phyloP scores from a whole-genome alignment of 805 yeast species.

The Millerozyma acaciae region DNA sequence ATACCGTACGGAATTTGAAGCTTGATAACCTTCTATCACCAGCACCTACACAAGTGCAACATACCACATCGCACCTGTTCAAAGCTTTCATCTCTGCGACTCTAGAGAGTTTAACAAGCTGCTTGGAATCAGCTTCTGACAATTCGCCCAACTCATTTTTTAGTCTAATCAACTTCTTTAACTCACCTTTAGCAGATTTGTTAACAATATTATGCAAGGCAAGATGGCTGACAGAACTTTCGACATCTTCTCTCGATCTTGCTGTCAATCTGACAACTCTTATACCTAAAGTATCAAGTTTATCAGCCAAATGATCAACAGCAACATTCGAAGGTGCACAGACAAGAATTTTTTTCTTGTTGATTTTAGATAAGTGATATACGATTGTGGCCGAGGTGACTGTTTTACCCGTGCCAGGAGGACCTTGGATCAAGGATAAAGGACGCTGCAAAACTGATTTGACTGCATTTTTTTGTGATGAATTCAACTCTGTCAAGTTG shows the following conservation, averaged over 20 bases:
- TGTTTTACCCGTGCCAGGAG: slow-evolving; percentile 83
- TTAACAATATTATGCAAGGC: slow-evolving; percentile 55
- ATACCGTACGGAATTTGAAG: slow-evolving; percentile 66
- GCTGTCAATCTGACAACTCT: slow-evolving; percentile 78
- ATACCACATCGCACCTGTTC: slow-evolving; percentile 67
- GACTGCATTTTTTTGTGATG: slow-evolving; percentile 78
- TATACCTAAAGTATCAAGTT: slow-evolving; percentile 66
- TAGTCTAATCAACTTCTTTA: slow-evolving; percentile 54
- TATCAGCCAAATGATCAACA: slow-evolving; percentile 82
- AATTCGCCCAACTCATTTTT: slow-evolving; percentile 70
- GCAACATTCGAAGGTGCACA: slow-evolving; percentile 97
- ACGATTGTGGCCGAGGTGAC: slow-evolving; percentile 88
- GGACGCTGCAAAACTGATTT: slow-evolving; percentile 64
- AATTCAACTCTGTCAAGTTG: slow-evolving; percentile 65
- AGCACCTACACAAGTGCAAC: slow-evolving; percentile 92
- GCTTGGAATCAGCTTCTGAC: slow-evolving; percentile 48
- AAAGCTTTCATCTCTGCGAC: slow-evolving; percentile 49
- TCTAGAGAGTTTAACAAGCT: slow-evolving; percentile 39
- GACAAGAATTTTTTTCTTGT: slow-evolving; percentile 66
- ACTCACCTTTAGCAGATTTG: slow-evolving; percentile 47
- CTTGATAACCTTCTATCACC: slow-evolving; percentile 63
- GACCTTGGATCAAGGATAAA: slow-evolving; percentile 84
- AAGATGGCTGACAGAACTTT: slow-evolving; percentile 53
- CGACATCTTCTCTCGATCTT: slow-evolving; percentile 75
- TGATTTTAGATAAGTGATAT: slow-evolving; percentile 63